These are phyloP conservation scores for Lonicera japonica DNA, from an alignment of 129 eudicot genomes.

Conservation along the genomic window DNA sequence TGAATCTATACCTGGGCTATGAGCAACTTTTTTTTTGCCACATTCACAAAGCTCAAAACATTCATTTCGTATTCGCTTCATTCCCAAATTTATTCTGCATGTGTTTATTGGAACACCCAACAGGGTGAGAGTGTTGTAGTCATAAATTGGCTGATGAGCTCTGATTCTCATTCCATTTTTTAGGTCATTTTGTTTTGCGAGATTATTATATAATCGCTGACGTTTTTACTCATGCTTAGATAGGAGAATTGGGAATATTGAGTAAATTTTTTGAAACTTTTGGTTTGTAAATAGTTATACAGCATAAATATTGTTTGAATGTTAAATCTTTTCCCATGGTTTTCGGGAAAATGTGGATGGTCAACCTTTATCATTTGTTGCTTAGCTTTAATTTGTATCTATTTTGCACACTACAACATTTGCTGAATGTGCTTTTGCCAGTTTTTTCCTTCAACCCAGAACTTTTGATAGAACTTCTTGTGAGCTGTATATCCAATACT, in stretches of 20 bases:
- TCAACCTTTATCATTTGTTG: neutral
- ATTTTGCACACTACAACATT: neutral
- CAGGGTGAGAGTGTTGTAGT: slow-evolving; percentile 2
- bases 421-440: no score
- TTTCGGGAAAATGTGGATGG: neutral
- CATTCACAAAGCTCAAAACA: neutral
- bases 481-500: no score
- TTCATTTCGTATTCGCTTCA: slow-evolving; percentile 5
- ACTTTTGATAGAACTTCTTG: no score
- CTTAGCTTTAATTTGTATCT: neutral
- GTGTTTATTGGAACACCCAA: neutral
- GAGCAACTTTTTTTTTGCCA: slow-evolving; percentile 27
- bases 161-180: neutral
- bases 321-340: no score
- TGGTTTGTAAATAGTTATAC: neutral
- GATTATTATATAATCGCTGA: neutral
- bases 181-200: neutral
- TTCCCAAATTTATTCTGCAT: slow-evolving; percentile 3
- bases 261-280: neutral
- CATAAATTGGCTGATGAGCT: neutral
- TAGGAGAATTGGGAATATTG: neutral
- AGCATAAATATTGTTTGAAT: neutral
- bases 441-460: no score
- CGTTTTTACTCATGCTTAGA: neutral
- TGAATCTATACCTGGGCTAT: slow-evolving; percentile 94